Conservation (phyloP, 176 grass and related monocot genomes). For the Bromus sterilis region DNA sequence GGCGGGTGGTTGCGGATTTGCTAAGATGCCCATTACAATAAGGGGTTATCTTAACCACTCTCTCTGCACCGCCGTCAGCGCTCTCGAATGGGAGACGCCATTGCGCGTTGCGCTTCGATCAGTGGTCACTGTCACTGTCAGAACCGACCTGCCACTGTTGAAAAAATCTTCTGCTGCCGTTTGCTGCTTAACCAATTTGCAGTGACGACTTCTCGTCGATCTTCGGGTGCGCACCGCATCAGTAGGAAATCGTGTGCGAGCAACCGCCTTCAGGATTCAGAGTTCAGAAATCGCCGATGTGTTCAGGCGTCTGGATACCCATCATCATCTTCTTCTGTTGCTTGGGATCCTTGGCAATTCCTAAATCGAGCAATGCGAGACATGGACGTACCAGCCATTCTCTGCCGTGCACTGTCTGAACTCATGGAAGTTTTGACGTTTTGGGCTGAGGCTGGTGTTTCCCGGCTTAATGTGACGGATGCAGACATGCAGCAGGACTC, state of each 20-base stretch:
- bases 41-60: conserved; percentile 37
- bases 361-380: background rate
- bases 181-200: conserved; percentile 2
- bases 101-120: background rate
- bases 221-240: background rate
- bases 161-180: conserved; percentile 18
- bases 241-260: background rate
- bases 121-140: conserved; percentile 33
- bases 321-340: background rate
- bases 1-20: conserved; percentile 25
- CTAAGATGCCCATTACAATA: conserved; percentile 25
- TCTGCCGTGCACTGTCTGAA: background rate
- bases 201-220: background rate
- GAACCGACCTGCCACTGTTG: conserved; percentile 20
- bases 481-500: conserved; percentile 2
- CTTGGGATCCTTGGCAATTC: background rate
- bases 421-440: background rate
- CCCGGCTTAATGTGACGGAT: background rate
- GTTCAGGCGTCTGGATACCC: background rate
- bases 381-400: background rate
- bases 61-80: background rate
- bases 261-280: background rate
- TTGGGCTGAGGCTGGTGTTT: background rate
- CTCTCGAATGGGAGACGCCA: background rate
- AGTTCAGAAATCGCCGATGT: background rate